Conservation (phyloP, 805 yeast genomes). For the Suhomyces prunicola region DNA sequence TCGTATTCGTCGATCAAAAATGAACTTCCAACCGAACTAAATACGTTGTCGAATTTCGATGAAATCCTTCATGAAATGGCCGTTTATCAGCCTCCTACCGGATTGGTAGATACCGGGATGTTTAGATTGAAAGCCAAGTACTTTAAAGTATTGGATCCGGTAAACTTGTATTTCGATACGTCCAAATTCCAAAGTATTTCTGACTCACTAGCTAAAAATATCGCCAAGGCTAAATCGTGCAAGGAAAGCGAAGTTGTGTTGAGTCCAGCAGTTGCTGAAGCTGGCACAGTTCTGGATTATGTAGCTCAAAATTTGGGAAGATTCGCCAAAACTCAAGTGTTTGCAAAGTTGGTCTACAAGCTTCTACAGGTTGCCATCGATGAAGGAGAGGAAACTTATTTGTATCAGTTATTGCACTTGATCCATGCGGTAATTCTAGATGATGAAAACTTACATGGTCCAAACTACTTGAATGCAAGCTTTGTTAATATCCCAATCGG, state of each 20-base stretch:
- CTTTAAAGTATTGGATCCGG: conserved; percentile 59
- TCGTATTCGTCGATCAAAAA: conserved; percentile 49
- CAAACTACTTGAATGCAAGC: conserved; percentile 36
- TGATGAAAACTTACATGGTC: conserved; percentile 42
- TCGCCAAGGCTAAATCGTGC: conserved; percentile 37
- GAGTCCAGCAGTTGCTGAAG: background rate
- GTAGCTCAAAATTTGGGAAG: conserved; percentile 43
- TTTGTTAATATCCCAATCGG: conserved; percentile 57
- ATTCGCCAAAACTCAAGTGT: conserved; percentile 48
- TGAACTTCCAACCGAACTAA: conserved; percentile 23
- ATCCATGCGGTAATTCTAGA: conserved; percentile 62
- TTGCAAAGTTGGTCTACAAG: conserved; percentile 58
- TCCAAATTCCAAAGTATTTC: conserved; percentile 52
- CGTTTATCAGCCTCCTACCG: conserved; percentile 58
- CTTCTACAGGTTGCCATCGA: conserved; percentile 53
- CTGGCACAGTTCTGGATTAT: conserved; percentile 35
- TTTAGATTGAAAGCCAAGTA: conserved; percentile 63
- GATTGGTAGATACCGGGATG: conserved; percentile 55
- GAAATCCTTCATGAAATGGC: conserved; percentile 59
- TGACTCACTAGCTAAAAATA: conserved; percentile 41
- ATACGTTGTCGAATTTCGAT: conserved; percentile 43
- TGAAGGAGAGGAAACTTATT: conserved; percentile 49
- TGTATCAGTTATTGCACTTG: conserved; percentile 63
- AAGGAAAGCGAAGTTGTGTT: conserved; percentile 45
- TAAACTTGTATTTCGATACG: conserved; percentile 46